A percentile compares a stretch with the other conserved stretches of the same genome.
Evolutionary conservation across 164 flowering plant species (phyloP).

Genomic region (Tetrastigma voinierianum): DNA sequence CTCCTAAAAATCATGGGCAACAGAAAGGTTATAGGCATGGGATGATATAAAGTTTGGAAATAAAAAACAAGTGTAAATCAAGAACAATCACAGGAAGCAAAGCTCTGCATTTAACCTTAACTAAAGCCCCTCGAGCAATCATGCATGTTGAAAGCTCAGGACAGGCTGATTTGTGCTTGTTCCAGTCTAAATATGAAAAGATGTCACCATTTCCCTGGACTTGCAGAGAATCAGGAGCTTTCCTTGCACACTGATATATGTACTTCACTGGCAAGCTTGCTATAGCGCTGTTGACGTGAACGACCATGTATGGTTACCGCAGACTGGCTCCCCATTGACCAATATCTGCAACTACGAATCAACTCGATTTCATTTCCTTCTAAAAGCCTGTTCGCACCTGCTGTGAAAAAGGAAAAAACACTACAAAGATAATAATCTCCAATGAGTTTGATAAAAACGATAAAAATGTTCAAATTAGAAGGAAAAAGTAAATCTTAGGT

Average conservation of each 20-base stretch:
- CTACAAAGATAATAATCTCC: too few species aligned
- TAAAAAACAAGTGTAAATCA: not conserved
- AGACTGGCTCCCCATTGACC: constrained; percentile 84
- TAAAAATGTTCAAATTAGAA: too few species aligned
- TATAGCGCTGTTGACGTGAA: constrained; percentile 93
- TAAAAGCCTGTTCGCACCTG: constrained; percentile 92
- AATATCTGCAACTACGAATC: constrained; percentile 83
- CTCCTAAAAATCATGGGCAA: not conserved
- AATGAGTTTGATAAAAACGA: too few species aligned
- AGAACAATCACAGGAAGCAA: not conserved
- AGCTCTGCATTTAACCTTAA: constrained; percentile 62
- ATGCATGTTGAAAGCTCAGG: constrained; percentile 79
- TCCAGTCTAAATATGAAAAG: constrained; percentile 86
- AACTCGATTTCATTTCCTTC: constrained; percentile 89
- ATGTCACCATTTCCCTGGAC: constrained; percentile 95
- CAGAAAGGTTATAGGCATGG: too few species aligned
- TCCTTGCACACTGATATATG: constrained; percentile 68
- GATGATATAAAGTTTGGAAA: not conserved
- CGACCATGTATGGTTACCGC: constrained; percentile 94
- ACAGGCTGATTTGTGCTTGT: constrained; percentile 63
- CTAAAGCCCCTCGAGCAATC: constrained; percentile 88
- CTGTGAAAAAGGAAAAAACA: constrained; percentile 6
- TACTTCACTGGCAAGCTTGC: constrained; percentile 95
- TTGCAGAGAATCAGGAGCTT: constrained; percentile 61
- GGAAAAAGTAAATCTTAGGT: too few species aligned